Percentiles rank a stretch among this genome's conserved stretches.
Evolutionary conservation across 257 asterid species (phyloP).

Genomic region (Avicennia marina): DNA sequence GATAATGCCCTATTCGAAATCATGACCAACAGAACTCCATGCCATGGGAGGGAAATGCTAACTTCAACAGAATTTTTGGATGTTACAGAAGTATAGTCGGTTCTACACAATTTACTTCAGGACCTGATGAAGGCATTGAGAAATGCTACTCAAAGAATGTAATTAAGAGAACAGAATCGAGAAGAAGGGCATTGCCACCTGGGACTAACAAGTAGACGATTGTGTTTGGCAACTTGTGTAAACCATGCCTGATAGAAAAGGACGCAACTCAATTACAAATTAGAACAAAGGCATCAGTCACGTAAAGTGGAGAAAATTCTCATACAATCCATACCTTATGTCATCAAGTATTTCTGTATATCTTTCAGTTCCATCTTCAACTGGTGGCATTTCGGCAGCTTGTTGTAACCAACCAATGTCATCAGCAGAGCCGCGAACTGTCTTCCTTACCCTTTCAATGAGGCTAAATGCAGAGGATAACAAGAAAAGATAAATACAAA

Average conservation of each 20-base stretch:
- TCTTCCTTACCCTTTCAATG: conserved; percentile 67
- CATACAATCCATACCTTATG: conserved; percentile 44
- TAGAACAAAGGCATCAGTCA: background rate
- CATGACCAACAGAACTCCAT: no score
- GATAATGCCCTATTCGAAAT: no score
- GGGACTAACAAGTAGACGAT: conserved; percentile 94
- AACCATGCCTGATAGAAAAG: conserved; percentile 74
- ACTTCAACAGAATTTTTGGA: no score
- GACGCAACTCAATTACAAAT: conserved; percentile 6
- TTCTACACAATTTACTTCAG: no score
- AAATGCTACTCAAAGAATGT: no score
- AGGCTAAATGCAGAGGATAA: conserved; percentile 29
- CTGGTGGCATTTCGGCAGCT: conserved; percentile 79
- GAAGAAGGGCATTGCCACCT: conserved; percentile 47
- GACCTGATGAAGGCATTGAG: background rate
- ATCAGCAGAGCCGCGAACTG: conserved; percentile 94
- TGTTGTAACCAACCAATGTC: conserved; percentile 95
- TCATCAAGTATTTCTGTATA: conserved; percentile 74
- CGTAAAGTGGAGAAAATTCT: background rate
- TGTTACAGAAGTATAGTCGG: no score
- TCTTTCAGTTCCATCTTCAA: conserved; percentile 81
- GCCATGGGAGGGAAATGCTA: no score
- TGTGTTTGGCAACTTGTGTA: conserved; percentile 78
- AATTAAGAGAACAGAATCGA: background rate
- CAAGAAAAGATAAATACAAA: conserved; percentile 2